Percentiles rank a stretch among this genome's conserved stretches.
phyloP scores from a whole-genome alignment of 208 protist genomes.

The Vickermania ingenoplastis region DNA sequence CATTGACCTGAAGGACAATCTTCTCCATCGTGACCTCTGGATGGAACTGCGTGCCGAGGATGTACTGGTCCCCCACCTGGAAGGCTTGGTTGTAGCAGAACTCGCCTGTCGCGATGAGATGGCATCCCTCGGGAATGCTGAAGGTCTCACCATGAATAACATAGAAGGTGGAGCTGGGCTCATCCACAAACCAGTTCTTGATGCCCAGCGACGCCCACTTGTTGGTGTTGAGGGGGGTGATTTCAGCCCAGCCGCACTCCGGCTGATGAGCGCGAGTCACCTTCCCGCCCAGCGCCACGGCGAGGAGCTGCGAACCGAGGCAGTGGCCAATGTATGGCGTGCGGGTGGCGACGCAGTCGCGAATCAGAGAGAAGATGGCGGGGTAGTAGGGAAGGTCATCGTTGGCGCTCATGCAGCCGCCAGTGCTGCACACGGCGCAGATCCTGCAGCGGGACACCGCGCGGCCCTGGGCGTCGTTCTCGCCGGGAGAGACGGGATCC shows the following conservation, averaged over 20 bases:
- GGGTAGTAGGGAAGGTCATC: slow-evolving; percentile 14
- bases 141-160: slow-evolving; percentile 20
- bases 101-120: slow-evolving; percentile 10
- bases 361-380: slow-evolving; percentile 6
- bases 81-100: slow-evolving; percentile 23
- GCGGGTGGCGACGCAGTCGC: slow-evolving; percentile 11
- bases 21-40: slow-evolving; percentile 20
- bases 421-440: slow-evolving; percentile 12
- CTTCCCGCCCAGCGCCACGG: slow-evolving; percentile 7
- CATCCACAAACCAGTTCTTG: slow-evolving; percentile 23
- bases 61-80: slow-evolving; percentile 20
- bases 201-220: slow-evolving; percentile 8
- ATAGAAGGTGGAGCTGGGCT: slow-evolving; percentile 9
- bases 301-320: slow-evolving; percentile 14
- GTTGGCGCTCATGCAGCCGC: slow-evolving; percentile 21
- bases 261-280: slow-evolving; percentile 5
- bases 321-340: slow-evolving; percentile 21
- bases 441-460: slow-evolving; percentile 12
- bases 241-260: slow-evolving; percentile 13
- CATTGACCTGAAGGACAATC: slow-evolving; percentile 3
- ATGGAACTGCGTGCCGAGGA: slow-evolving; percentile 24
- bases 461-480: slow-evolving; percentile 4
- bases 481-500: neutral
- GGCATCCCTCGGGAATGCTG: slow-evolving; percentile 10
- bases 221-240: slow-evolving; percentile 6